Base-by-base conservation (phyloP, 768 basidiomycete species). In the Suillus americanus region DNA sequence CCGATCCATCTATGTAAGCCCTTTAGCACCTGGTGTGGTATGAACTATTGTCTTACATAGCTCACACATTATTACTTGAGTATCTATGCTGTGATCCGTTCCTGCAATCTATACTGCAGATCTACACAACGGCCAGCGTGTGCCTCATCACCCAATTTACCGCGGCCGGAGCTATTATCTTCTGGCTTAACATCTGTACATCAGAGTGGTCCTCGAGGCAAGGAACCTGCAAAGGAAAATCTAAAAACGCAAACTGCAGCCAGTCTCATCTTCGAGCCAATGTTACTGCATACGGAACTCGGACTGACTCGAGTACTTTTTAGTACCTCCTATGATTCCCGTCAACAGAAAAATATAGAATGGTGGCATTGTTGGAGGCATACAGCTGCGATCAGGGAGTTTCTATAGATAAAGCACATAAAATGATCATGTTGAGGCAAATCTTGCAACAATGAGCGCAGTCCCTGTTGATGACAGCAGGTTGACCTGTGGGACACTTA, bases 391-490 rank as follows among this genome's bases (percentile, higher is more conserved):
- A 33, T 54, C 10, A 12, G 9, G 9, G 18, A 53, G 51, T 30
- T 18, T 53, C 30, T 53, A 33, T 5, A 33, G 12, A n/a, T 54
- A 10, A 54, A 54, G 20, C 30, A 33, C 5, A 54, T 20, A 33
- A 18, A 33, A 20, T 18, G 9, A 18, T 28, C 18, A 41, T 20
- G 18, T 37, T 6, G 13, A 81, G 18, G 79, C 79, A 38, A 82
- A 62, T 28, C 48, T 63, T 2, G 76, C 82, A 2, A 81, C 70
- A 25, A 75, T 64, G 12, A 79, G 43, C 2, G 78, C 79, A 1
- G 81, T 79, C 7, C 74, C 54, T n/a, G 75, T 70, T 10, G 80
- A 80, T 4, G 82, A 83, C 1, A 84, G 35, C 5, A 82, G 64
- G 68, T 85, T 85, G 65, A 85, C 79, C 78, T 83, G 51, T 9